Conservation (phyloP, 176 grass and related monocot genomes). For the Hsuehochloa calcarea region DNA sequence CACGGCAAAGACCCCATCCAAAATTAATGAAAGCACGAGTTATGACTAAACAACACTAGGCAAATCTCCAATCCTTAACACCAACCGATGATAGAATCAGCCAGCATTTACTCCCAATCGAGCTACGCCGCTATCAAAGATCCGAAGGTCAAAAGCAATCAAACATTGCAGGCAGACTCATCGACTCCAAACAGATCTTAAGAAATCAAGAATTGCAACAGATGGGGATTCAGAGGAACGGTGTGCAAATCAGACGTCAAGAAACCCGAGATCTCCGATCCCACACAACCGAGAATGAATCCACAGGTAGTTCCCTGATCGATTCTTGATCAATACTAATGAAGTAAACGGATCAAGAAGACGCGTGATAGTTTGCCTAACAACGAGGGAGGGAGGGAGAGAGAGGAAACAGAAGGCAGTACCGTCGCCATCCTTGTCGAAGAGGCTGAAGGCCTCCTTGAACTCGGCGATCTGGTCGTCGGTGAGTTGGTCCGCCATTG, state of each 20-base stretch:
- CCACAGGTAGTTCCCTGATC: not conserved
- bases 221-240: not conserved
- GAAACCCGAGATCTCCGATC: not conserved
- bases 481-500: constrained; percentile 85
- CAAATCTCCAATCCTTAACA: not conserved
- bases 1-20: not conserved
- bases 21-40: not conserved
- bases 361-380: not conserved
- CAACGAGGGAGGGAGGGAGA: not conserved
- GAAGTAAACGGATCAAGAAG: not conserved
- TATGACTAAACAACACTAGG: not conserved
- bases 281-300: not conserved
- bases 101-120: not conserved
- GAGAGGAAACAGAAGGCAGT: not conserved
- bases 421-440: constrained; percentile 98
- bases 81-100: not conserved
- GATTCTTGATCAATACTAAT: not conserved
- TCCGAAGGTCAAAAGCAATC: not conserved
- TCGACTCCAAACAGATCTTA: not conserved
- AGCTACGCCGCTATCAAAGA: not conserved
- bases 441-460: constrained; percentile 96
- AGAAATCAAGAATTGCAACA: not conserved
- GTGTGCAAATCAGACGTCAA: not conserved
- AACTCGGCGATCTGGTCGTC: constrained; percentile 95
- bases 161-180: not conserved